Conservation (phyloP, 768 basidiomycete species). For the Lenzites betulinus region DNA sequence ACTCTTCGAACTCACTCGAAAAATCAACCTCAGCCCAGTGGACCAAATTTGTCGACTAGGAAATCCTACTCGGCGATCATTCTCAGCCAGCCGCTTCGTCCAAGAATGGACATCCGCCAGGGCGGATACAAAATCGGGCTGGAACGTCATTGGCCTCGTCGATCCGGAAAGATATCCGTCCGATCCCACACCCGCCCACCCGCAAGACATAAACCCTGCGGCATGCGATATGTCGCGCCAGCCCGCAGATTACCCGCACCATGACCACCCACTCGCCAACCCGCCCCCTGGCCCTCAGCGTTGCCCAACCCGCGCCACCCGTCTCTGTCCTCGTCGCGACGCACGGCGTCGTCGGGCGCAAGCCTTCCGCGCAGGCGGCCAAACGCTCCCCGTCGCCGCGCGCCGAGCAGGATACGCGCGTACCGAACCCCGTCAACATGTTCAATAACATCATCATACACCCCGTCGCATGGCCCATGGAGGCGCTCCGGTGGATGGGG, state of each 20-base stretch:
- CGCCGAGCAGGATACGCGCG: not conserved
- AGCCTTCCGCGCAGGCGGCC: not conserved
- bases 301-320: not conserved
- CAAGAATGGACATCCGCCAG: not conserved
- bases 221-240: no score
- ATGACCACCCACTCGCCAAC: constrained; percentile 6
- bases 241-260: not conserved
- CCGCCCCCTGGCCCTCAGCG: not conserved
- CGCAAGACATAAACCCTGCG: not conserved
- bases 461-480: constrained; percentile 5
- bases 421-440: constrained; percentile 9
- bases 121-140: not conserved
- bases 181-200: constrained; percentile 1
- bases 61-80: no score
- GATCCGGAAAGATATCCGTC: not conserved
- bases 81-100: no score
- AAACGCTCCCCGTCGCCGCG: not conserved
- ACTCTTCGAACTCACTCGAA: no score
- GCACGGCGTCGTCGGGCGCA: not conserved
- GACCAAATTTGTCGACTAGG: no score
- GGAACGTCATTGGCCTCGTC: not conserved
- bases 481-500: constrained; percentile 10
- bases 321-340: not conserved
- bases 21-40: no score
- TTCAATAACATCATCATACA: constrained; percentile 13